Percentiles rank a stretch among this genome's conserved stretches.
Evolutionary conservation across 2,329 filamentous ascomycete genomes (phyloP).

Genomic region (Celoporthe dispersa): DNA sequence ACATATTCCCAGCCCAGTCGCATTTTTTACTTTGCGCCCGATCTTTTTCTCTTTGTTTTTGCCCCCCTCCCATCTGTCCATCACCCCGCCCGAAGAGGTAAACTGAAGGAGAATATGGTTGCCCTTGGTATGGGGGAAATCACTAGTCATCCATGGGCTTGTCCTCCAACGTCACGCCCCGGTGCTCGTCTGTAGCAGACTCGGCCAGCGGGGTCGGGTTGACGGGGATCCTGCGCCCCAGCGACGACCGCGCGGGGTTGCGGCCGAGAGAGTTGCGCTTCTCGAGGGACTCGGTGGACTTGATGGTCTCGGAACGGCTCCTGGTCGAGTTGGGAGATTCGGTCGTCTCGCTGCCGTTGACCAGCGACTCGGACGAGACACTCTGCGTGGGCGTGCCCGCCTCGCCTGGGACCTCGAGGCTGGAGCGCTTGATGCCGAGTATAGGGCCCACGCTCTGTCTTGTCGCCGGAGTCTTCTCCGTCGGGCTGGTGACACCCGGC

Average conservation of each 20-base stretch:
- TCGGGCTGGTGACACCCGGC: slow-evolving; percentile 60
- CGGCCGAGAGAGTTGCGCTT: slow-evolving; percentile 69
- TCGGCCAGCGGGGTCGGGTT: slow-evolving; percentile 40
- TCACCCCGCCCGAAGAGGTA: background rate
- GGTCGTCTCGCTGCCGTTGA: slow-evolving; percentile 31
- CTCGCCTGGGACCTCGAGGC: slow-evolving; percentile 79
- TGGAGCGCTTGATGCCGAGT: slow-evolving; percentile 62
- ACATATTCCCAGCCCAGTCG: slow-evolving; percentile 19
- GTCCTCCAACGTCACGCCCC: slow-evolving; percentile 72
- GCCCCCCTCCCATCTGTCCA: background rate
- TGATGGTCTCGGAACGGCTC: slow-evolving; percentile 28
- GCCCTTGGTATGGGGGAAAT: background rate
- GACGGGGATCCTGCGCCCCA: slow-evolving; percentile 52
- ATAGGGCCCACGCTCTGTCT: slow-evolving; percentile 53
- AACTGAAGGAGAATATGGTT: background rate
- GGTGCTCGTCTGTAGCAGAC: slow-evolving; percentile 35
- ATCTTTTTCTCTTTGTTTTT: background rate
- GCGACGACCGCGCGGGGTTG: slow-evolving; percentile 56
- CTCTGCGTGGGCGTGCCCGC: slow-evolving; percentile 42
- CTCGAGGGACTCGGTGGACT: slow-evolving; percentile 46
- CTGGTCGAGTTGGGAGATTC: slow-evolving; percentile 30
- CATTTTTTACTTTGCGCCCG: slow-evolving; percentile 20
- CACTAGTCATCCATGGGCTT: slow-evolving; percentile 76
- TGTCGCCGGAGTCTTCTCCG: slow-evolving; percentile 55
- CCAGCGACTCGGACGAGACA: slow-evolving; percentile 32